Conservation (phyloP, 2,329 filamentous ascomycete species). For the Aspergillaceae sp. region DNA sequence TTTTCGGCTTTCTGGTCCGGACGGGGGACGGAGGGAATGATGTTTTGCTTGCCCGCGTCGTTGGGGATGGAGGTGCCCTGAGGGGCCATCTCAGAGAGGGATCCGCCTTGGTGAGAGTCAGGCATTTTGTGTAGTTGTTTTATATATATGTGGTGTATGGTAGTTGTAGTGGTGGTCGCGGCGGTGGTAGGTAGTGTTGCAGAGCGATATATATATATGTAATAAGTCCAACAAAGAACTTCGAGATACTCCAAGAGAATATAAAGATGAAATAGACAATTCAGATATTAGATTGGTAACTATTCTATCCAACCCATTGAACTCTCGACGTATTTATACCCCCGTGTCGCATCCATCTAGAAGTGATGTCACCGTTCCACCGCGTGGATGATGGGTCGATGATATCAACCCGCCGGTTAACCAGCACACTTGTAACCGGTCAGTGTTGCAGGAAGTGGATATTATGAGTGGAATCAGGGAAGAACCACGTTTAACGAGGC, state of each 20-base stretch:
- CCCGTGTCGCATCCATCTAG: too few species aligned
- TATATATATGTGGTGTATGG: not conserved
- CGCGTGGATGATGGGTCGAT: not conserved
- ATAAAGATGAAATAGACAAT: not conserved
- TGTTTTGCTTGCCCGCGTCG: slow-evolving; percentile 38
- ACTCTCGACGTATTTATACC: not conserved
- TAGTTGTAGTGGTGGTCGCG: not conserved
- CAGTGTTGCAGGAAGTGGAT: too few species aligned
- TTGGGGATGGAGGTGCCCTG: slow-evolving; percentile 35
- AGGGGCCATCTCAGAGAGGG: slow-evolving; percentile 32
- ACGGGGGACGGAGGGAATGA: slow-evolving; percentile 42
- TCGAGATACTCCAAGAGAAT: too few species aligned
- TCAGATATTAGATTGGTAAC: not conserved
- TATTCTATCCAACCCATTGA: not conserved
- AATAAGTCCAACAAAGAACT: not conserved
- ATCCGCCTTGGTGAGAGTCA: slow-evolving; percentile 29
- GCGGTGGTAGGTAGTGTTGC: not conserved
- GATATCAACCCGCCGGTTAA: not conserved
- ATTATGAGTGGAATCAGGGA: too few species aligned
- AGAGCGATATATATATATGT: not conserved
- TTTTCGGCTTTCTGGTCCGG: slow-evolving; percentile 38
- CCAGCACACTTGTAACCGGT: too few species aligned
- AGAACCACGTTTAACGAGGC: too few species aligned
- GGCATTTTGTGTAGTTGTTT: not conserved
- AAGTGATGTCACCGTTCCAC: not conserved